Conservation (phyloP, 2,329 filamentous ascomycete species). For the Ceratocystis lukuohia region DNA sequence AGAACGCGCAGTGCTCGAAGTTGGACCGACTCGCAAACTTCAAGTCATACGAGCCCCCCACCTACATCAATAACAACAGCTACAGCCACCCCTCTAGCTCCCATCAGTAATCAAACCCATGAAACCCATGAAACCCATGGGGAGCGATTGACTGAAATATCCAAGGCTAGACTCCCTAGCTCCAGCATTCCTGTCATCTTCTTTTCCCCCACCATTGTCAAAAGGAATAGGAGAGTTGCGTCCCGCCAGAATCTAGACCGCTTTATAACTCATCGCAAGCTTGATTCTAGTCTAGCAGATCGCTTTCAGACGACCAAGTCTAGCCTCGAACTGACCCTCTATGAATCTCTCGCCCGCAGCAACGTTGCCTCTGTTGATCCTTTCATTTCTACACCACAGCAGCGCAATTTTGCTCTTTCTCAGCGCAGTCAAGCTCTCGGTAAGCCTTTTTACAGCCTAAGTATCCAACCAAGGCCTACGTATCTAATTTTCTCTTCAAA, state of each 20-base stretch:
- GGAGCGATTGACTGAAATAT: background rate
- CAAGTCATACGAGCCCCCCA: background rate
- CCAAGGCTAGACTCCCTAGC: background rate
- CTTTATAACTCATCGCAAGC: slow-evolving; percentile 15
- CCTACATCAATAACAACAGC: background rate
- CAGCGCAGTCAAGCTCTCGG: slow-evolving; percentile 12
- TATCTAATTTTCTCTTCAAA: background rate
- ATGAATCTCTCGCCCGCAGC: slow-evolving; percentile 10
- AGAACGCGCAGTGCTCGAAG: background rate
- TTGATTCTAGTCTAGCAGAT: slow-evolving; percentile 9
- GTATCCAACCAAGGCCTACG: background rate
- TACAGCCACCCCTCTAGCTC: slow-evolving; percentile 2
- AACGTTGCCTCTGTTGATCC: slow-evolving; percentile 14
- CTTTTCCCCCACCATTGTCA: slow-evolving; percentile 4
- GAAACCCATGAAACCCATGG: background rate
- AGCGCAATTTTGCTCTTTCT: slow-evolving; percentile 8
- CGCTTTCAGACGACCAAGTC: slow-evolving; percentile 9
- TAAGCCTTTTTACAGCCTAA: background rate
- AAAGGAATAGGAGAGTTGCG: background rate
- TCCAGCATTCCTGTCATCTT: slow-evolving; percentile 3
- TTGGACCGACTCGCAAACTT: background rate
- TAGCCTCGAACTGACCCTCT: background rate
- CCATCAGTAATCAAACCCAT: slow-evolving; percentile 6
- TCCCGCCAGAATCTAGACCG: slow-evolving; percentile 13
- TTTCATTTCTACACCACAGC: slow-evolving; percentile 13